Percentiles rank a stretch among this genome's conserved stretches.
Conservation (phyloP, 805 yeast genomes). For the Cyberlindnera lachancei region DNA sequence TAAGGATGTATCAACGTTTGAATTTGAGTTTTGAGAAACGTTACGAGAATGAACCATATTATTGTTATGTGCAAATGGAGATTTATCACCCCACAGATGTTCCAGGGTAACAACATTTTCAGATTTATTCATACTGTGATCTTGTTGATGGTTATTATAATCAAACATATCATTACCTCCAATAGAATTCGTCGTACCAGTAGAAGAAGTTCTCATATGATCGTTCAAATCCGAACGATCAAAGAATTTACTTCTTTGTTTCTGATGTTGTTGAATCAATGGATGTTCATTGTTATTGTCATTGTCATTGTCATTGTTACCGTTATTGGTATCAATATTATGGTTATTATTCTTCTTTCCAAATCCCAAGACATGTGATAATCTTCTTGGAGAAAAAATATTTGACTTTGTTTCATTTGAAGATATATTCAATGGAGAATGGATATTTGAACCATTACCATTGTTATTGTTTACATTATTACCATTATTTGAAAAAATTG, state of each 20-base stretch:
- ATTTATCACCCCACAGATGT: conserved; percentile 12
- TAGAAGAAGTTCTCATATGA: conserved; percentile 2
- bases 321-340: too few species aligned
- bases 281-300: too few species aligned
- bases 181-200: background rate
- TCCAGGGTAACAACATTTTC: conserved; percentile 8
- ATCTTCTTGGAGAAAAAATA: conserved; percentile 24
- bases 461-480: too few species aligned
- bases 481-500: conserved; percentile 18
- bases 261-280: too few species aligned
- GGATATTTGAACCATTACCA: conserved; percentile 11
- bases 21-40: conserved; percentile 9
- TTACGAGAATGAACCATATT: conserved; percentile 12
- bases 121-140: conserved; percentile 2
- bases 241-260: conserved; percentile 21
- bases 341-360: conserved; percentile 21
- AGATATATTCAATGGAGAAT: background rate
- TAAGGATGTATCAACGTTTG: conserved; percentile 10
- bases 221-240: conserved; percentile 2
- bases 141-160: background rate
- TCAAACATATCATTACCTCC: too few species aligned
- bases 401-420: conserved; percentile 5
- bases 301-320: too few species aligned
- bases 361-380: conserved; percentile 24
- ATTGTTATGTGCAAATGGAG: conserved; percentile 3